Conservation (phyloP, 306 rosid species). For the Glycine latifolia region DNA sequence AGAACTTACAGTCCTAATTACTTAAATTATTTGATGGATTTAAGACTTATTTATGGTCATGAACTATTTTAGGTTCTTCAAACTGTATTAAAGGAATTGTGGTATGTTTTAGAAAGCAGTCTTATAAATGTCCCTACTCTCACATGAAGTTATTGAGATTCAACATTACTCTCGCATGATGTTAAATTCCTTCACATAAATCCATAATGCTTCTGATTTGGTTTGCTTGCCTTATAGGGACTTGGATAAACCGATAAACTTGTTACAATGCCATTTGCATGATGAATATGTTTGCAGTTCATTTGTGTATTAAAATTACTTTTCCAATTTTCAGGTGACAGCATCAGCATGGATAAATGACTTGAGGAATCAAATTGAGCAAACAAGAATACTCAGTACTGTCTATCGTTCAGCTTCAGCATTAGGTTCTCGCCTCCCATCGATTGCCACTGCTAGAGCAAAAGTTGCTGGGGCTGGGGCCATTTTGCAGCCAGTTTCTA, state of each 20-base stretch:
- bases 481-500: constrained; percentile 92
- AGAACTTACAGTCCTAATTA: background rate
- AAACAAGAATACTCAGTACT: constrained; percentile 90
- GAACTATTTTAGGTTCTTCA: background rate
- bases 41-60: constrained; percentile 4
- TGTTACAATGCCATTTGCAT: background rate
- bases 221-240: constrained; percentile 17
- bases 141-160: background rate
- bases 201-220: constrained; percentile 10
- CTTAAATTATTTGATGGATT: background rate
- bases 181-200: constrained; percentile 5
- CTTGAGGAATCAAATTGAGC: constrained; percentile 92
- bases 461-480: constrained; percentile 97
- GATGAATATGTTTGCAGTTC: constrained; percentile 30
- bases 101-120: background rate
- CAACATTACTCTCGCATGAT: background rate
- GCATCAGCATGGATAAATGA: constrained; percentile 99
- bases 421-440: constrained; percentile 94
- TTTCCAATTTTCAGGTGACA: constrained; percentile 69
- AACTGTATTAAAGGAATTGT: constrained; percentile 19
- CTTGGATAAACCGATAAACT: background rate
- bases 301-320: constrained; percentile 20
- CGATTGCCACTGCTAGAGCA: constrained; percentile 91
- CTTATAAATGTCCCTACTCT: background rate
- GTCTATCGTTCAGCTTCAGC: constrained; percentile 98